These are phyloP conservation scores for Phytopythium aichiense DNA, from an alignment of 352 stramenopile species.

Conservation along the genomic window DNA sequence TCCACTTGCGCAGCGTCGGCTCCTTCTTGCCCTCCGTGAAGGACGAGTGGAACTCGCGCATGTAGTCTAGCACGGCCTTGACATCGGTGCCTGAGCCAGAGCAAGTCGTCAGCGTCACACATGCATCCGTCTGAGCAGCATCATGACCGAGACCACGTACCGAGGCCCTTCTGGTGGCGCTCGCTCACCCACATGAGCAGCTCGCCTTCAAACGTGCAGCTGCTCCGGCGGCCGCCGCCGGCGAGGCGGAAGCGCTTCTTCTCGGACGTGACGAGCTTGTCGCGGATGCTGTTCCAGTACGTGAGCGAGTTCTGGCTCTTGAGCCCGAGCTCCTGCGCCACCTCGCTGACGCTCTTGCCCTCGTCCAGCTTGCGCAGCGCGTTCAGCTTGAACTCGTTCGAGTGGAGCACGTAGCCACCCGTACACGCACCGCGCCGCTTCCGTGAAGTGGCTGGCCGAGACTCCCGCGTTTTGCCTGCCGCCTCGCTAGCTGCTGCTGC, in stretches of 20 bases:
- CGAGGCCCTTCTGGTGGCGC: conserved; percentile 55
- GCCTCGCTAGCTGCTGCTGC: neutral
- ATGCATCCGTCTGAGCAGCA: neutral
- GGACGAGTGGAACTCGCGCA: conserved; percentile 51
- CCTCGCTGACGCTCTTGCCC: conserved; percentile 54
- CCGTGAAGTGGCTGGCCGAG: conserved; percentile 7
- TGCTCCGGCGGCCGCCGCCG: conserved; percentile 58
- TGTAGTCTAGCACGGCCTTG: conserved; percentile 63
- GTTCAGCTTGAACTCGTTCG: conserved; percentile 79
- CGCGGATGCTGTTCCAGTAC: conserved; percentile 76
- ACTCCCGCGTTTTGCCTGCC: neutral
- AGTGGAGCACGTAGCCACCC: conserved; percentile 65
- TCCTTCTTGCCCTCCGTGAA: conserved; percentile 84
- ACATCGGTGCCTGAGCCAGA: conserved; percentile 48
- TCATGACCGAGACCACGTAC: conserved; percentile 11
- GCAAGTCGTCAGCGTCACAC: no score
- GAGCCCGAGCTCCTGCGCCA: conserved; percentile 57
- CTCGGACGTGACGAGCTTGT: conserved; percentile 66
- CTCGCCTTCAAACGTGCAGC: conserved; percentile 72
- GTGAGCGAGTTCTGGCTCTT: conserved; percentile 67
- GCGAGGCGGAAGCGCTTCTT: conserved; percentile 72
- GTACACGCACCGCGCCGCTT: conserved; percentile 39
- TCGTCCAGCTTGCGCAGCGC: conserved; percentile 64
- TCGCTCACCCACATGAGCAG: conserved; percentile 70
- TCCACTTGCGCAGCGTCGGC: conserved; percentile 74